Conservation (phyloP, 176 grass and related monocot genomes). For the Aegilops longissima region DNA sequence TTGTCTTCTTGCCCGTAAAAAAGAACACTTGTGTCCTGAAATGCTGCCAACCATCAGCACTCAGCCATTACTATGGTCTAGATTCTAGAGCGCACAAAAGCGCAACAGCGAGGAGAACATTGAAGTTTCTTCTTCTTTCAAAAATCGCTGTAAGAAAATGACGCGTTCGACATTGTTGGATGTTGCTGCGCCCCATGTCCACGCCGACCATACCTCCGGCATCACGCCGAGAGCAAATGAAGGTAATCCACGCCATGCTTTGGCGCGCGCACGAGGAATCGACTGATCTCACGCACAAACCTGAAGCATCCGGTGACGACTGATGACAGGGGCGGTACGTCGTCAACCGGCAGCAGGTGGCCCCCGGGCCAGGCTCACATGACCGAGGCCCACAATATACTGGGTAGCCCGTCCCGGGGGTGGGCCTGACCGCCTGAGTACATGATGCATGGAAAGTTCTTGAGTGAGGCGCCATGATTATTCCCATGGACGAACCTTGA, state of each 20-base stretch:
- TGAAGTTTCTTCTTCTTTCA: background rate
- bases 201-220: background rate
- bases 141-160: background rate
- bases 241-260: background rate
- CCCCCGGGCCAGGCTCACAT: background rate
- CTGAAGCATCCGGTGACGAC: conserved; percentile 2
- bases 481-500: background rate
- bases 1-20: too few relatives aligned
- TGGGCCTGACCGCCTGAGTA: background rate
- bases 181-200: background rate
- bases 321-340: background rate
- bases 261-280: background rate
- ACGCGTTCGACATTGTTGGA: background rate
- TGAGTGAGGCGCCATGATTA: background rate
- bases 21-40: background rate
- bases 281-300: background rate
- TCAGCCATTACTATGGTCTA: background rate
- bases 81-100: background rate
- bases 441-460: conserved; percentile 3
- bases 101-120: background rate
- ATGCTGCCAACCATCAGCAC: background rate
- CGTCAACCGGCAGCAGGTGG: background rate
- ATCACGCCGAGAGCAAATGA: background rate
- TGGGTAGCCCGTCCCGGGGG: background rate
- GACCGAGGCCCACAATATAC: background rate